These are phyloP conservation scores for Capsella rubella DNA, from an alignment of 441 rosid genomes.

Conservation along the genomic window DNA sequence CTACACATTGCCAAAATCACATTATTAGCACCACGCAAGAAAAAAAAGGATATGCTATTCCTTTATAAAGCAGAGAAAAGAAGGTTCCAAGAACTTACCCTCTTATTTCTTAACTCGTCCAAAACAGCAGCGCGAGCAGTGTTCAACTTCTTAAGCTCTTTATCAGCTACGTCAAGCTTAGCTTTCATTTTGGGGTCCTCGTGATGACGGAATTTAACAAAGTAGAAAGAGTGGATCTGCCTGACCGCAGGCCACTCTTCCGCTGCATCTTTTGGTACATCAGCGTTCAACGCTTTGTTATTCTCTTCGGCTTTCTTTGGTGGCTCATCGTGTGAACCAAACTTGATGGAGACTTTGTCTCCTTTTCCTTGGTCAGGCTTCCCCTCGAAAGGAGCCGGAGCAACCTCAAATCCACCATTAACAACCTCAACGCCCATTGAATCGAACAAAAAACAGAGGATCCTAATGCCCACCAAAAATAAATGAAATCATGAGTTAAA, in stretches of 20 bases:
- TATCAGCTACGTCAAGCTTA: conserved; percentile 70
- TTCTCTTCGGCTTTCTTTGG: conserved; percentile 41
- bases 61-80: not conserved
- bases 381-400: conserved; percentile 43
- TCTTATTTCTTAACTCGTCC: conserved; percentile 64
- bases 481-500: conserved; percentile 2
- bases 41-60: not conserved
- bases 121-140: conserved; percentile 50
- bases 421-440: conserved; percentile 49
- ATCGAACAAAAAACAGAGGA: conserved; percentile 28
- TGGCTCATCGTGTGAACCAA: conserved; percentile 44
- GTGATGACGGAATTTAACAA: conserved; percentile 56
- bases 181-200: conserved; percentile 76
- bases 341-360: conserved; percentile 38
- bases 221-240: conserved; percentile 57
- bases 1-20: conserved; percentile 45
- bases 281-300: conserved; percentile 30
- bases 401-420: conserved; percentile 48
- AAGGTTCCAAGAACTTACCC: conserved; percentile 51
- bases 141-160: conserved; percentile 63
- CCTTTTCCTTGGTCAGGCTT: conserved; percentile 41
- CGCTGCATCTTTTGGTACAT: conserved; percentile 42
- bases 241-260: conserved; percentile 48
- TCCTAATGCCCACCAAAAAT: conserved; percentile 12
- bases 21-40: not conserved